phyloP scores from a whole-genome alignment of 2,329 filamentous ascomycete species.

The Cadophora sp. region DNA sequence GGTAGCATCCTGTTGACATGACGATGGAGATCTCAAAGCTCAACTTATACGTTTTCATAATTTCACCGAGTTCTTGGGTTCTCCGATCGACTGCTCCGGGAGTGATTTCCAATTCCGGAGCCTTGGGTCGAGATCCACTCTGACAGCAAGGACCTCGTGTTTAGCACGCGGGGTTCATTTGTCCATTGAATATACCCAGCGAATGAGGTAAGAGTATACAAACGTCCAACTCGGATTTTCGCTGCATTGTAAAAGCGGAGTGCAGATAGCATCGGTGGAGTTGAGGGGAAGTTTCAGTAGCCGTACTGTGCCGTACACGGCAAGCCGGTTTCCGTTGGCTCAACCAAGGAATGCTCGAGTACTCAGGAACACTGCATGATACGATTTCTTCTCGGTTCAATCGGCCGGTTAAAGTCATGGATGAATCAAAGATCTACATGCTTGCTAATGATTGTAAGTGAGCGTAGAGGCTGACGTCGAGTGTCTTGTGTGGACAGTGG shows the following conservation, averaged over 20 bases:
- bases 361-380: not conserved
- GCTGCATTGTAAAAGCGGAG: slow-evolving; percentile 1
- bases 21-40: not conserved
- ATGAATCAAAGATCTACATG: not conserved
- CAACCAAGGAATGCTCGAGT: not conserved
- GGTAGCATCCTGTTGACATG: not conserved
- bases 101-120: not conserved
- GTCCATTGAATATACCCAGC: not conserved
- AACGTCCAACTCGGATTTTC: not conserved
- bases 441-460: not conserved
- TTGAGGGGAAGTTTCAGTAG: not conserved
- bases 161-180: not conserved
- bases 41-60: not conserved
- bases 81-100: not conserved
- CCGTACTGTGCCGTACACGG: not conserved
- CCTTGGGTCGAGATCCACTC: not conserved
- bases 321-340: not conserved
- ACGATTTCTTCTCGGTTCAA: not conserved
- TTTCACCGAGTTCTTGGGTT: not conserved
- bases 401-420: not conserved
- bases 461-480: not conserved
- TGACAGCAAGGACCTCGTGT: not conserved
- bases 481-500: not conserved
- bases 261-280: not conserved
- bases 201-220: not conserved